Conservation (phyloP, 106 monocot species). For the Alisma plantagoaquatica region DNA sequence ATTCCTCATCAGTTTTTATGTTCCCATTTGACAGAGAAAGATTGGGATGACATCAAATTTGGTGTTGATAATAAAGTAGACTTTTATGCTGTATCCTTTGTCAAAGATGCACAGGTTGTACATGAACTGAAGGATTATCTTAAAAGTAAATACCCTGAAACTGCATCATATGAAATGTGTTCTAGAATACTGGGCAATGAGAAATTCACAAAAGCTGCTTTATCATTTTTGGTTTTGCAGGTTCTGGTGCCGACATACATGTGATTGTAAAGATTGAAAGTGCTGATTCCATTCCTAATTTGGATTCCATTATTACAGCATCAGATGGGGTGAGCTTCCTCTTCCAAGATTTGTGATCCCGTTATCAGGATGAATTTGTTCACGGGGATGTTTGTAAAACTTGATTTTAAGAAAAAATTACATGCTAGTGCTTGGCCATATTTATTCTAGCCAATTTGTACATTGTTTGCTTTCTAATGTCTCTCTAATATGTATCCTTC, state of each 20-base stretch:
- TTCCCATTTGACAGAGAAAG: slow-evolving; percentile 61
- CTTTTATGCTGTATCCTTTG: slow-evolving; percentile 97
- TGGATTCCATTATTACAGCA: slow-evolving; percentile 91
- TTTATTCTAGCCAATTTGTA: background rate
- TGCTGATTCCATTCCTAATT: slow-evolving; percentile 95
- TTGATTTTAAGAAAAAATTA: too few species aligned
- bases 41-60: slow-evolving; percentile 99
- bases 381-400: too few species aligned
- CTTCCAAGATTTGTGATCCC: too few species aligned
- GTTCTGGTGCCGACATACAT: slow-evolving; percentile 81
- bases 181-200: too few species aligned
- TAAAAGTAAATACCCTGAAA: slow-evolving; percentile 40
- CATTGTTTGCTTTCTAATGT: background rate
- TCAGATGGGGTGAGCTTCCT: slow-evolving; percentile 85
- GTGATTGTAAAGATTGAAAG: slow-evolving; percentile 99
- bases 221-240: slow-evolving; percentile 30
- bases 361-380: too few species aligned
- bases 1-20: too few species aligned
- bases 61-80: slow-evolving; percentile 97
- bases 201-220: too few species aligned
- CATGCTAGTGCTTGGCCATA: too few species aligned
- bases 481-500: background rate
- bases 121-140: slow-evolving; percentile 95
- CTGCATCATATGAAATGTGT: too few species aligned
- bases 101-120: slow-evolving; percentile 97